phyloP scores from a whole-genome alignment of 768 basidiomycete genomes.

The Tricholoma matsutake region DNA sequence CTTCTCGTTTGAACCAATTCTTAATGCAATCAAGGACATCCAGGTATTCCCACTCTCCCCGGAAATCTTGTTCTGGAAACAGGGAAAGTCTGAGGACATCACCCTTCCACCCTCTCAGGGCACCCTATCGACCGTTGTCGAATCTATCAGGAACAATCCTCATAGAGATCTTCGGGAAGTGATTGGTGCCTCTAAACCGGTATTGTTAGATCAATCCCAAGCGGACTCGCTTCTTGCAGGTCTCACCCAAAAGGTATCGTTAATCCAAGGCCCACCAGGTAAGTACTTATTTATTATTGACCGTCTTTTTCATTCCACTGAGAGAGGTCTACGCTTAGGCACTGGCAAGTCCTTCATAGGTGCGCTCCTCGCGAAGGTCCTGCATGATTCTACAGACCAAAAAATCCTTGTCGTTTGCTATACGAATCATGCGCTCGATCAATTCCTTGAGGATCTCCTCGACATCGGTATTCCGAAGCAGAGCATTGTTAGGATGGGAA shows the following conservation, averaged over 20 bases:
- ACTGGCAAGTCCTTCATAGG: conserved; percentile 78
- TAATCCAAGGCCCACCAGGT: conserved; percentile 76
- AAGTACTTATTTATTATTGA: conserved; percentile 25
- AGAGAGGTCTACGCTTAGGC: conserved; percentile 36
- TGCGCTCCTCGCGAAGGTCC: conserved; percentile 57
- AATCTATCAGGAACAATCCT: conserved; percentile 30
- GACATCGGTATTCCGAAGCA: conserved; percentile 50
- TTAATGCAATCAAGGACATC: conserved; percentile 51
- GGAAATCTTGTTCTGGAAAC: conserved; percentile 56
- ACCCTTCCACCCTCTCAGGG: conserved; percentile 1
- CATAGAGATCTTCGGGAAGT: conserved; percentile 37
- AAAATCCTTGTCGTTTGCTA: conserved; percentile 69
- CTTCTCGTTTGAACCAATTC: conserved; percentile 61
- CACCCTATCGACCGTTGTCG: conserved; percentile 11
- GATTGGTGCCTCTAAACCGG: conserved; percentile 34
- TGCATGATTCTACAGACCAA: conserved; percentile 44
- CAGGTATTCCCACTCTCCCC: conserved; percentile 41
- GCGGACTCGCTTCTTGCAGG: conserved; percentile 44
- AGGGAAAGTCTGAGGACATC: conserved; percentile 15
- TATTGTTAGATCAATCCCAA: conserved; percentile 54
- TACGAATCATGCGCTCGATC: conserved; percentile 74
- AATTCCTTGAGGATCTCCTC: conserved; percentile 62
- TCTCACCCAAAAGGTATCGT: conserved; percentile 51
- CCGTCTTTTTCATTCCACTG: background rate
- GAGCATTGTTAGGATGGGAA: conserved; percentile 55